Conservation (phyloP, 192 early-diverging fungal species). For the Umbelopsis sp. region DNA sequence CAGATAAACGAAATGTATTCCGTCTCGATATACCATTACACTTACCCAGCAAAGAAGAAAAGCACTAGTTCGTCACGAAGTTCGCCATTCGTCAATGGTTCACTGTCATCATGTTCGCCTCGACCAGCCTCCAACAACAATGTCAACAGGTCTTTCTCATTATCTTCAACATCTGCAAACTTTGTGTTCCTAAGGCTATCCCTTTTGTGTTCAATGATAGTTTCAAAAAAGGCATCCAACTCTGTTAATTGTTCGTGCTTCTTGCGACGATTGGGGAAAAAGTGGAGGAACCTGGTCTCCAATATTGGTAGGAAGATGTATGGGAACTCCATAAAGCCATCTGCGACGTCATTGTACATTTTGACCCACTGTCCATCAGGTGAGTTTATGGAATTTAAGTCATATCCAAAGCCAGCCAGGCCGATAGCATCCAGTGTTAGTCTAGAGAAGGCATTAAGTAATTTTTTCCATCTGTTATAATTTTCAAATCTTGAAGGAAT, state of each 20-base stretch:
- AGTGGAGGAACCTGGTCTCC: conserved; percentile 19
- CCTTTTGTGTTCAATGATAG: not conserved
- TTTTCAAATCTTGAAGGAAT: not conserved
- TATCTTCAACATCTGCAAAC: not conserved
- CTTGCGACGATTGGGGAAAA: not conserved
- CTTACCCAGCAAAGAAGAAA: conserved; percentile 56
- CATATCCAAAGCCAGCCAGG: conserved; percentile 20
- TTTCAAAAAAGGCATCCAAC: not conserved
- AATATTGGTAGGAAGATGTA: not conserved
- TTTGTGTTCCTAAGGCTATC: not conserved
- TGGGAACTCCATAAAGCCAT: not conserved
- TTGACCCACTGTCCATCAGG: conserved; percentile 2
- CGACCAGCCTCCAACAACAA: conserved; percentile 54
- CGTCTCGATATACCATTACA: conserved; percentile 1
- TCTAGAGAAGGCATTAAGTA: not conserved
- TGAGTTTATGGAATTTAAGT: conserved; percentile 10
- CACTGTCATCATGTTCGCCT: conserved; percentile 41
- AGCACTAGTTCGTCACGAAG: conserved; percentile 52
- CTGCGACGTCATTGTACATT: conserved; percentile 1
- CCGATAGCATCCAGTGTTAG: conserved; percentile 30
- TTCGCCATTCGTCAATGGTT: conserved; percentile 30
- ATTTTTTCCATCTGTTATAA: not conserved
- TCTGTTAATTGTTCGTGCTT: not conserved
- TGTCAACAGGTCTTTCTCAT: conserved; percentile 37
- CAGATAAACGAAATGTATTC: not conserved